Evolutionary conservation across 352 stramenopile genomes (phyloP), one percentile per base, ranked within the genome.

Genomic region (Globisporangium nagaii): DNA sequence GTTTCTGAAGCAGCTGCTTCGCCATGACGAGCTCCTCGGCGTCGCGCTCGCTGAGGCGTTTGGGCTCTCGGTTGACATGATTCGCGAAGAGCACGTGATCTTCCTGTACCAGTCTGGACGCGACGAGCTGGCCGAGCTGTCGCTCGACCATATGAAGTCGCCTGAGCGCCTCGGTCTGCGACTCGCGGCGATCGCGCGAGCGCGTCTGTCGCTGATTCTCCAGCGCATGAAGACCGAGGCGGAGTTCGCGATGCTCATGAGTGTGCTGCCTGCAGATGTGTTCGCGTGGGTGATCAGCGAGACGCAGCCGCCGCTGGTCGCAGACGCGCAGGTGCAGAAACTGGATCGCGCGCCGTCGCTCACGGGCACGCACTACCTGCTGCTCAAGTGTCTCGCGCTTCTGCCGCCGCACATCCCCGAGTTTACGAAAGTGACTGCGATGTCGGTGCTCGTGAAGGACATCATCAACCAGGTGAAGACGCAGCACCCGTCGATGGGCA

Each of bases 371-470:
- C 81, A 88, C 43, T 77, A 84, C 35, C 46, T 94, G 37, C 46
- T 94, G 27, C 66, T 86, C 28, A 79, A 80, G 30, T 94, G 81
- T 24, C 57, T 90, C 19, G 62, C 72, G 17, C 48, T 76, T 30
- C 62, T 93, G 59, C 56, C 68, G 42, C 63, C 72, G 3, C 60
- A 43, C 1, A 66, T 71, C 17, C 60, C 70, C 4, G 80, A 89
- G 20, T 89, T 89, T 28, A 71, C 77, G 19, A 88, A 84, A 55
- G 66, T 87, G 13, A 79, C 64, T 12, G 73, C 65, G n/a, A 93
- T 93, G 83, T 88, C 76, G 0, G 66, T 85, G 39, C 52, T 93
- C n/a, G 80, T 88, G n/a, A 90, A 92, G 60, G 77, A 90, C 30
- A 77, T 87, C 41, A 89, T 88, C 51, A 70, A 55, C 19, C 73